Evolutionary conservation across 768 basidiomycete genomes (phyloP).

Genomic region (Suillus lakei): DNA sequence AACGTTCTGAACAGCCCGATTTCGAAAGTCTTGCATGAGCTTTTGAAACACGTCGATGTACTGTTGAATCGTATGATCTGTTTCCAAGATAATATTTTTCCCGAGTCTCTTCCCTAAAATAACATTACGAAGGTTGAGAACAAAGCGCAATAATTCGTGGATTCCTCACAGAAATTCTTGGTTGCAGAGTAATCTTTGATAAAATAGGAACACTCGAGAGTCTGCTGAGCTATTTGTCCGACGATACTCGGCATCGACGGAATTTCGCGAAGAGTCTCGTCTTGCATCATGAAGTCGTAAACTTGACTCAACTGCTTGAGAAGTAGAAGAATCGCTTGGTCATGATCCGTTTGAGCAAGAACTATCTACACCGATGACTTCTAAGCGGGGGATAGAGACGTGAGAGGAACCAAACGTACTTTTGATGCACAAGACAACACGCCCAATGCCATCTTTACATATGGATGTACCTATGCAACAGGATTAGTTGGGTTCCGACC

Average conservation of each 20-base stretch:
- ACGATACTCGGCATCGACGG: not conserved
- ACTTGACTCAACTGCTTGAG: not conserved
- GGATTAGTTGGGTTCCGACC: not conserved
- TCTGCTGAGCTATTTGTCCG: conserved; percentile 15
- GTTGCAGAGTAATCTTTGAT: conserved; percentile 29
- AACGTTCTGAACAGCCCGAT: not conserved
- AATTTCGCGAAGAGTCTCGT: too few relatives aligned
- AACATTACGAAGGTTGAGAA: not conserved
- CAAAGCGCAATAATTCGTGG: not conserved
- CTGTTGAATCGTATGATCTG: not conserved
- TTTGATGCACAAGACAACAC: not conserved
- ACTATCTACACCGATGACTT: not conserved
- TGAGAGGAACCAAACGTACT: not conserved
- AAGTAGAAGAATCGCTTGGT: not conserved
- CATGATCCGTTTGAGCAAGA: conserved; percentile 5
- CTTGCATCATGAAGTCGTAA: not conserved
- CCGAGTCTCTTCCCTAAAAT: not conserved
- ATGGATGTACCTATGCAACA: conserved; percentile 7
- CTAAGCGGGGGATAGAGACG: not conserved
- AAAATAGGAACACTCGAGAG: conserved; percentile 30
- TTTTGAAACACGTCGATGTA: not conserved
- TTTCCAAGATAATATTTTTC: not conserved
- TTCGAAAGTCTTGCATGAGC: not conserved
- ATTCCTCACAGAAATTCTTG: conserved; percentile 23
- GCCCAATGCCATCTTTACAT: conserved; percentile 2